A percentile compares a stretch with the other conserved stretches of the same genome.
These are phyloP conservation scores for Exophiala phaeomuriformis DNA, from an alignment of 2,329 filamentous ascomycete species.

Conservation along the genomic window DNA sequence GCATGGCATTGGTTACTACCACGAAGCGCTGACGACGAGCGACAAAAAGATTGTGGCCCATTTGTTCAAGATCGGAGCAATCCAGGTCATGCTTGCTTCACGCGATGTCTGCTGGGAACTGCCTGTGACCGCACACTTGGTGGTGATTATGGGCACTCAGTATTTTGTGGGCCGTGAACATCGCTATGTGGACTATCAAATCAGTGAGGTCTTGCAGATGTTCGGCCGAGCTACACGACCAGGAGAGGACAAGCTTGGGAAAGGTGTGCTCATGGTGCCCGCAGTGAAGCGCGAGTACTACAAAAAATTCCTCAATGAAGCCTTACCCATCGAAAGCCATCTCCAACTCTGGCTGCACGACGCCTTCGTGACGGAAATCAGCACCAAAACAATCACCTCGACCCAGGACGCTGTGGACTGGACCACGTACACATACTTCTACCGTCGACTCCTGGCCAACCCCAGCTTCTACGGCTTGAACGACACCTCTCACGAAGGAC, in stretches of 20 bases:
- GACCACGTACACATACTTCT: conserved; percentile 98
- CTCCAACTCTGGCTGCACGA: conserved; percentile 87
- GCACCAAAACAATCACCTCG: conserved; percentile 88
- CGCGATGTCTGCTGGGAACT: conserved; percentile 96
- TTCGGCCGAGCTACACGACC: conserved; percentile 85
- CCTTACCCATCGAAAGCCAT: conserved; percentile 89
- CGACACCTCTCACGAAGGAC: conserved; percentile 79
- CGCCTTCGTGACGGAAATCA: conserved; percentile 94
- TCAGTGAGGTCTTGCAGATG: conserved; percentile 95
- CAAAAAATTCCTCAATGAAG: conserved; percentile 96
- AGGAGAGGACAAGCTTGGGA: conserved; percentile 68
- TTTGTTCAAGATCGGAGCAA: conserved; percentile 79
- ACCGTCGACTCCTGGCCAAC: conserved; percentile 86
- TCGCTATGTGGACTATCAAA: conserved; percentile 90
- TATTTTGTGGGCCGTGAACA: conserved; percentile 96
- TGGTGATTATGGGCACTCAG: conserved; percentile 95
- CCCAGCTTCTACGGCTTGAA: conserved; percentile 91
- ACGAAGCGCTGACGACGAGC: conserved; percentile 79
- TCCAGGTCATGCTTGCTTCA: conserved; percentile 74
- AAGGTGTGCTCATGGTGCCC: conserved; percentile 93
- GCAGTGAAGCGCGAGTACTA: conserved; percentile 95
- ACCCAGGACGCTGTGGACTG: conserved; percentile 97
- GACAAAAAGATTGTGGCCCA: conserved; percentile 93
- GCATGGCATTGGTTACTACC: conserved; percentile 94
- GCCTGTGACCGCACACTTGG: conserved; percentile 76